Base-by-base conservation (phyloP, 1,284 basidiomycete species). In the Puccinia polysora region DNA sequence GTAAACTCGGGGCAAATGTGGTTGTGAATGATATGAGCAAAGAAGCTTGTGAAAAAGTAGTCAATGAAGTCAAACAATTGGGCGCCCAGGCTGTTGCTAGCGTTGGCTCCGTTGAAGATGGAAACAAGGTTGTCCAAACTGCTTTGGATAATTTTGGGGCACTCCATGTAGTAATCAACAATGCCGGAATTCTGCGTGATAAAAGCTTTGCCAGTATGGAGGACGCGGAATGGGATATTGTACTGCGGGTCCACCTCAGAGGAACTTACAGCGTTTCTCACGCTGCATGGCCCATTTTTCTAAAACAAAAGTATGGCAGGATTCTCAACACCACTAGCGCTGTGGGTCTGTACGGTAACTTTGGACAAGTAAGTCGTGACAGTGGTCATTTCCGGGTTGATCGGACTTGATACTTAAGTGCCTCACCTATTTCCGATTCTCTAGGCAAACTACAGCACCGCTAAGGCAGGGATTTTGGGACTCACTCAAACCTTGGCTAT, bases 241-340 rank as follows among this genome's bases (percentile, higher is more conserved):
- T 97, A 56, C 82, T 97, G 75, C 86, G 87, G 71, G 87, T 97
- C 34, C 94, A 97, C 81, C 83, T 97, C 64, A 79, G 82, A 65
- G 84, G 84, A 45, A 85, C 84, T 18, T 85, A 83, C 76, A 86
- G 78, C 60, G 76, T 81, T 77, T 88, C 87, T 71, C 91, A 96
- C 80, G 95, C 95, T 14, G 90, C 91, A 43, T 99, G 94, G 96
- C 93, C 95, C 2, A 84, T 92, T 78, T 97, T 98, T 85, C 88
- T 90, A 81, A 89, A 95, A 82, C 96, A 98, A 80, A 94, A 93
- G 82, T 97, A 89, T 79, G 95, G 96, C 38, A 88, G 96, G 73
- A 95, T 99, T 78, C 85, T 98, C 73, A 96, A 91, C 65, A 97
- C 94, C 32, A 87, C 88, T 73, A 97, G 94, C 4, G 88, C 89